These are phyloP conservation scores for Aspergillus incahuasiensis DNA, from an alignment of 495 filamentous ascomycete species.

Conservation along the genomic window DNA sequence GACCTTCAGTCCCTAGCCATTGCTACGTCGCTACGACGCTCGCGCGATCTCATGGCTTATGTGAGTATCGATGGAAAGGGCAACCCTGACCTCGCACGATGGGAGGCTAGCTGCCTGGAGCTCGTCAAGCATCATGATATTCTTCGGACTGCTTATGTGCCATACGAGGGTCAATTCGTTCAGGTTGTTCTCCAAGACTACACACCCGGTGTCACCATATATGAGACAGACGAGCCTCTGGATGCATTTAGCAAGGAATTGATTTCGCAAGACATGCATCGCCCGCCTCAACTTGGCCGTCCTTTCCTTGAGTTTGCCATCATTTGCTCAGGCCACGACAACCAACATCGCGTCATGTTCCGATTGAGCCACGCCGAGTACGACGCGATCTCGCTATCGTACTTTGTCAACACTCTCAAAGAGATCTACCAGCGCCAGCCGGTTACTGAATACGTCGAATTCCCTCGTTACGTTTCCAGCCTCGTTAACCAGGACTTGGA, in stretches of 20 bases:
- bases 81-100: constrained; percentile 23
- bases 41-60: constrained; percentile 32
- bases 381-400: constrained; percentile 55
- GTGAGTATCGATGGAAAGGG: constrained; percentile 37
- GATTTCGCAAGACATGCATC: constrained; percentile 22
- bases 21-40: constrained; percentile 39
- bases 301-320: constrained; percentile 50
- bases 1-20: constrained; percentile 52
- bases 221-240: constrained; percentile 39
- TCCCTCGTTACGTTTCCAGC: constrained; percentile 40
- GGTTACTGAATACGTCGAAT: constrained; percentile 30
- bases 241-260: constrained; percentile 34
- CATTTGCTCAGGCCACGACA: constrained; percentile 28
- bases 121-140: constrained; percentile 45
- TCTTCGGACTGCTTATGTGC: constrained; percentile 55
- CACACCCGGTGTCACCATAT: constrained; percentile 28
- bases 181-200: constrained; percentile 48
- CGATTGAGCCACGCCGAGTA: constrained; percentile 60
- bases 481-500: neutral
- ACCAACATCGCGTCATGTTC: constrained; percentile 43
- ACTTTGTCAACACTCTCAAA: constrained; percentile 40
- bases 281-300: constrained; percentile 42
- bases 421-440: constrained; percentile 32
- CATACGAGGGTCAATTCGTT: constrained; percentile 32
- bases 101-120: constrained; percentile 22